These are phyloP conservation scores for Gynochthodes officinalis DNA, from an alignment of 257 asterid genomes.

Conservation along the genomic window DNA sequence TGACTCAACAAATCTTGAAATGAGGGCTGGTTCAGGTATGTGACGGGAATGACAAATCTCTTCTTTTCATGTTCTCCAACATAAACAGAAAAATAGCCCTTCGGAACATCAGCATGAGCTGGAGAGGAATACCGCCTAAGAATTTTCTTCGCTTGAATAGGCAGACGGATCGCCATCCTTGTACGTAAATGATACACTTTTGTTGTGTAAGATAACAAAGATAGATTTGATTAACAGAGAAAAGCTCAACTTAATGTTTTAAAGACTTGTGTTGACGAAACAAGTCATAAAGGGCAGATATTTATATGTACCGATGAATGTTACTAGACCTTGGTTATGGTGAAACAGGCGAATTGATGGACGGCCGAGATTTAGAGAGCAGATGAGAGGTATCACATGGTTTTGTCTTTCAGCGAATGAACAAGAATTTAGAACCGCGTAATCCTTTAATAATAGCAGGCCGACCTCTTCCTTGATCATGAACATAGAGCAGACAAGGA, in stretches of 20 bases:
- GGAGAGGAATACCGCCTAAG: constrained; percentile 12
- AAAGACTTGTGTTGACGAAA: neutral
- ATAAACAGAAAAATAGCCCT: constrained; percentile 28
- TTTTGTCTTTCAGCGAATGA: neutral
- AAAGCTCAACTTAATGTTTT: neutral
- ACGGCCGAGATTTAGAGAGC: neutral
- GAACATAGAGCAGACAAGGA: neutral
- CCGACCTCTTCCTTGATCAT: neutral
- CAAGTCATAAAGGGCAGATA: neutral
- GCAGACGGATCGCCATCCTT: too few relatives aligned
- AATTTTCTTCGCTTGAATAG: constrained; percentile 11
- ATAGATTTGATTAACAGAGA: too few relatives aligned
- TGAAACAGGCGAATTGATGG: neutral
- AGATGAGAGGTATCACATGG: constrained; percentile 4
- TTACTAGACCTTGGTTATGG: neutral
- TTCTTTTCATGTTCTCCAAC: constrained; percentile 37
- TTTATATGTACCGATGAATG: neutral
- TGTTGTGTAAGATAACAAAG: too few relatives aligned
- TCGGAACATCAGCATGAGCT: constrained; percentile 21
- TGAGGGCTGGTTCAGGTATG: constrained; percentile 26
- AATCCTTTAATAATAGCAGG: neutral
- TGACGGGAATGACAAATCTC: constrained; percentile 26
- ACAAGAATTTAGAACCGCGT: neutral
- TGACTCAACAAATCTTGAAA: constrained; percentile 22
- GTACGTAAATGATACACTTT: too few relatives aligned